A percentile compares a stretch with the other conserved stretches of the same genome.
Conservation (phyloP, 768 basidiomycete species). For the Collybia mongolica region DNA sequence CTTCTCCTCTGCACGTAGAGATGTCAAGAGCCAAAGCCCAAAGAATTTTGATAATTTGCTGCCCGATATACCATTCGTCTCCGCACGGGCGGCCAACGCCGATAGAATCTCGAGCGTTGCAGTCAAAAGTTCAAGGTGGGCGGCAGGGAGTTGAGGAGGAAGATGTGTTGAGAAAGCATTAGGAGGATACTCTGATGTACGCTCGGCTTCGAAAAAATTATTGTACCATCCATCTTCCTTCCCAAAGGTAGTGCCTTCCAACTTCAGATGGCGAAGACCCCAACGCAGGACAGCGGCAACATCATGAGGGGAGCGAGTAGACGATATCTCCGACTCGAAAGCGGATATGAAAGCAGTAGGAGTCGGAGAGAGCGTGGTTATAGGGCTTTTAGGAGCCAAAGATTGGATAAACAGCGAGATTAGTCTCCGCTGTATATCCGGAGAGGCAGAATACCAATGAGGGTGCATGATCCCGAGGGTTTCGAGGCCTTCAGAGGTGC, state of each 20-base stretch:
- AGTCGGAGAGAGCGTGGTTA: slow-evolving; percentile 50
- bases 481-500: slow-evolving; percentile 58
- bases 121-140: slow-evolving; percentile 58
- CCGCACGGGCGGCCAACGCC: slow-evolving; percentile 69
- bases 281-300: slow-evolving; percentile 80
- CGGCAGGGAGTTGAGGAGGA: slow-evolving; percentile 54
- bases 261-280: slow-evolving; percentile 71
- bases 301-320: slow-evolving; percentile 70
- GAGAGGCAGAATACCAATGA: slow-evolving; percentile 78
- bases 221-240: slow-evolving; percentile 68
- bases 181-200: slow-evolving; percentile 54
- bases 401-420: slow-evolving; percentile 74
- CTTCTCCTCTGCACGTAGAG: slow-evolving; percentile 41
- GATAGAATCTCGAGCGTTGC: slow-evolving; percentile 62
- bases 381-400: slow-evolving; percentile 44
- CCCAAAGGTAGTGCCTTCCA: slow-evolving; percentile 62
- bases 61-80: slow-evolving; percentile 71
- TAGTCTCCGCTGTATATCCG: slow-evolving; percentile 62
- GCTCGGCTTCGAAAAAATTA: slow-evolving; percentile 60
- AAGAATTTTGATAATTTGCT: slow-evolving; percentile 75
- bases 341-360: slow-evolving; percentile 42
- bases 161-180: slow-evolving; percentile 63
- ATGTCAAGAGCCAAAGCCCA: slow-evolving; percentile 69
- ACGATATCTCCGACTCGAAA: slow-evolving; percentile 66
- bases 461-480: slow-evolving; percentile 84